Conservation (phyloP, 192 early-diverging fungal genomes). For the Backusella luteola region DNA sequence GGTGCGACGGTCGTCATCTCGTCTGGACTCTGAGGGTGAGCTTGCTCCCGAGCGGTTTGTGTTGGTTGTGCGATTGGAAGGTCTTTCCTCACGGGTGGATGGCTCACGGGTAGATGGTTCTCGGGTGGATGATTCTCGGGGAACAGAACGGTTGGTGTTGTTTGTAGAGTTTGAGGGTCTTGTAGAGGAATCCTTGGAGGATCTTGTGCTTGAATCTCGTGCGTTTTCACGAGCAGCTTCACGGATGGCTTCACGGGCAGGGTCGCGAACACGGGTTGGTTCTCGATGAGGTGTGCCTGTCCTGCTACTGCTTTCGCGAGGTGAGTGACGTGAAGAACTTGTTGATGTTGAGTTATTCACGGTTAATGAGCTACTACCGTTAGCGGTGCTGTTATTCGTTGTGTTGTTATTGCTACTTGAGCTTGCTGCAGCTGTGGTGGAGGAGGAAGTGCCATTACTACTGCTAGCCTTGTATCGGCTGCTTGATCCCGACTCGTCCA, state of each 20-base stretch:
- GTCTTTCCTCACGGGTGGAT: background rate
- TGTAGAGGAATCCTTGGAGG: background rate
- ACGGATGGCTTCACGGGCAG: slow-evolving; percentile 22
- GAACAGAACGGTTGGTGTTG: background rate
- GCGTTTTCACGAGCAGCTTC: slow-evolving; percentile 18
- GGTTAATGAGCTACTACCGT: background rate
- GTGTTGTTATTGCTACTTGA: background rate
- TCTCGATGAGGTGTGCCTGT: slow-evolving; percentile 15
- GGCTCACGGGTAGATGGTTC: too few species aligned
- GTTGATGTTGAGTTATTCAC: background rate
- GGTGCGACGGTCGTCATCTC: background rate
- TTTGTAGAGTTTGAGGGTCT: background rate
- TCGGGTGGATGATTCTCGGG: background rate
- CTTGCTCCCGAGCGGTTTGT: background rate
- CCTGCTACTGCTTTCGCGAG: slow-evolving; percentile 3
- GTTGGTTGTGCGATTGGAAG: background rate
- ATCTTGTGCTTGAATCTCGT: background rate
- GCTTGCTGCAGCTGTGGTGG: background rate
- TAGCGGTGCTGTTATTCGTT: background rate
- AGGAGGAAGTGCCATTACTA: background rate
- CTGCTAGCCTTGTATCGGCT: background rate
- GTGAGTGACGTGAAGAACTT: background rate
- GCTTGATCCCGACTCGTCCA: background rate
- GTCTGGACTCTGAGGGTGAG: background rate
- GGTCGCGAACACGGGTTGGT: background rate